Percentiles rank a stretch among this genome's conserved stretches.
Evolutionary conservation across 208 protist genomes (phyloP).

Genomic region (Crithidia bombi): DNA sequence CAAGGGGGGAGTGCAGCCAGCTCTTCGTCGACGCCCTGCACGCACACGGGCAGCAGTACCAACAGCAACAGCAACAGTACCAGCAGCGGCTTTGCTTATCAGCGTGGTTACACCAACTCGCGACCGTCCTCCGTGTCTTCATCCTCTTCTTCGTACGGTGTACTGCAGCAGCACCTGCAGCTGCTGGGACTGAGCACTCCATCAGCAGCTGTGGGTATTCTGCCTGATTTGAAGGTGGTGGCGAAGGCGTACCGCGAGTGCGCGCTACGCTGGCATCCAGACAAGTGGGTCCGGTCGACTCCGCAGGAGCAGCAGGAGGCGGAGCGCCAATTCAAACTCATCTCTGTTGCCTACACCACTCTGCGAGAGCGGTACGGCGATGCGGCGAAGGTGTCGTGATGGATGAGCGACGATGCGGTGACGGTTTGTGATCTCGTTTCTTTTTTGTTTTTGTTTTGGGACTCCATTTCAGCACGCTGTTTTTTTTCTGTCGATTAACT

Average conservation of each 20-base stretch:
- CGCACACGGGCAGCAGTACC: background rate
- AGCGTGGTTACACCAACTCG: slow-evolving; percentile 1
- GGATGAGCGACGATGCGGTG: background rate
- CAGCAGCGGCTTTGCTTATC: slow-evolving; percentile 2
- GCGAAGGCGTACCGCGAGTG: slow-evolving; percentile 85
- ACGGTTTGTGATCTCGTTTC: background rate
- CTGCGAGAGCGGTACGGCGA: slow-evolving; percentile 48
- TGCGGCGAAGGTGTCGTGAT: background rate
- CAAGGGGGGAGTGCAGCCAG: background rate
- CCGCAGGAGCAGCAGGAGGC: slow-evolving; percentile 56
- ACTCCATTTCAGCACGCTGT: background rate
- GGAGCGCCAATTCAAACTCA: slow-evolving; percentile 85
- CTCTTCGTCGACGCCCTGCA: background rate
- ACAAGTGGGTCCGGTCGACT: slow-evolving; percentile 73
- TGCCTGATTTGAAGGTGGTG: slow-evolving; percentile 56
- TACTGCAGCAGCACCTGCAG: slow-evolving; percentile 30
- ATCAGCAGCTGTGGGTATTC: background rate
- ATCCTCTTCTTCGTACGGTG: background rate
- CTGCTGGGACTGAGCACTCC: slow-evolving; percentile 34
- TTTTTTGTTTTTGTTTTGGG: slow-evolving; percentile 14
- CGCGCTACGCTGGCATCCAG: slow-evolving; percentile 89
- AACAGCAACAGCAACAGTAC: background rate
- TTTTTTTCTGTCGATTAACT: too few species aligned
- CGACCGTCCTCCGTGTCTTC: background rate
- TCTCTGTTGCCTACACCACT: slow-evolving; percentile 73